Base-by-base conservation (phyloP, 192 early-diverging fungal species). In the Gaertneriomyces sp. region DNA sequence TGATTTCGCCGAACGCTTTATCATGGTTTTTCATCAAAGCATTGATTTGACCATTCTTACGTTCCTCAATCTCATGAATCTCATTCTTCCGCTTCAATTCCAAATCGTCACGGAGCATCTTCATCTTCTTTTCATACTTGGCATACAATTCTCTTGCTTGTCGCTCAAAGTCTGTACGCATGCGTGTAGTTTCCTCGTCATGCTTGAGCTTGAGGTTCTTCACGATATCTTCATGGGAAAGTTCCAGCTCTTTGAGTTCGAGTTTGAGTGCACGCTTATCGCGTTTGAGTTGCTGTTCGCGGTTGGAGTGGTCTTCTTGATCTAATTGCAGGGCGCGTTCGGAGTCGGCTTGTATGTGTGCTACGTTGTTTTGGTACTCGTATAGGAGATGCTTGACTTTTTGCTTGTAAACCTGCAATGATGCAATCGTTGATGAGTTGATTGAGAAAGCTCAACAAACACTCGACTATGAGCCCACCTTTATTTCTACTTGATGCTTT, bases 351-450 rank as follows among this genome's bases (percentile, higher is more conserved):
- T 87, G 85, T 0, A 87, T 75, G 60, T 87, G 85, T 4, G 85
- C 85, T 5, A 87, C 75, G 56, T 83, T 85, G 79, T 85, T 87
- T 71, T 87, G 85, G 70, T 87, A 87, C 63, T 87, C 85, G 69
- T 87, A 87, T 3, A 87, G 78, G 17, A 87, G 74, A 65, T 87
- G 85, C 68, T 87, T 87, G 47, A 87, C 83, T 75, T 87, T 87
- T 81, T 87, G 85, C 61, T 87, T 87, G 74, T 87, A 87, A 17
- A 84, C 81, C 82, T 84, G 40, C 46, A 42, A 51, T 7, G 39
- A 6, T 19, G 9, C 19, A n/a, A 39, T n/a, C 17, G 42, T 8
- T 25, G 54, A 38, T 14, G 54, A 25, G 33, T 11, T 14, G 20
- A 14, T n/a, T 6, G 38, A 41, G 4, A 8, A 42, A 40, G 38